A percentile compares a stretch with the other conserved stretches of the same genome.
phyloP scores from a whole-genome alignment of 192 early-diverging fungal genomes.

The Globomyces pollinis-pini region DNA sequence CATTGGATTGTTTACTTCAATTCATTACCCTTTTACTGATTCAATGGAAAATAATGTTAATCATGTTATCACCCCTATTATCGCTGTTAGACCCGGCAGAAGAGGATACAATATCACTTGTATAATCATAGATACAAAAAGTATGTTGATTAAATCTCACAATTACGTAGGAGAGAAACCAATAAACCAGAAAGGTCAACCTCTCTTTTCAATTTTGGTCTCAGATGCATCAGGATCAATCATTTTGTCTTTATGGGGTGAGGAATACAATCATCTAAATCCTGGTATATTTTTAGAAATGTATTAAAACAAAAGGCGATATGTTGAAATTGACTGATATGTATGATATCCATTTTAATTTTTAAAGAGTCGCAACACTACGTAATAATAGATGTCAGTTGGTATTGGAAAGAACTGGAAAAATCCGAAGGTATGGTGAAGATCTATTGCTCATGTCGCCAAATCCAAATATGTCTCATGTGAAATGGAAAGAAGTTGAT shows the following conservation, averaged over 20 bases:
- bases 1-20: too few relatives aligned
- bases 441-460: not conserved
- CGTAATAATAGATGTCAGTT: not conserved
- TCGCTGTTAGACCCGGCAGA: not conserved
- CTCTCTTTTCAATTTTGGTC: not conserved
- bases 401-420: not conserved
- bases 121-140: not conserved
- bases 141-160: too few relatives aligned
- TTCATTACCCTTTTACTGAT: not conserved
- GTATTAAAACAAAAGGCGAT: too few relatives aligned
- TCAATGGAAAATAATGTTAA: slow-evolving; percentile 1
- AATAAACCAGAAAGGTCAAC: not conserved
- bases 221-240: not conserved
- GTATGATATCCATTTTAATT: too few relatives aligned
- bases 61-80: slow-evolving; percentile 1
- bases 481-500: not conserved
- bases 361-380: too few relatives aligned
- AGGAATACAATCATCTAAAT: not conserved
- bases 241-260: not conserved
- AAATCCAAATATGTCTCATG: slow-evolving; percentile 1
- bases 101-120: slow-evolving; percentile 2
- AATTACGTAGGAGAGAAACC: not conserved
- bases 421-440: not conserved
- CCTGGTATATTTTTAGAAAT: too few relatives aligned
- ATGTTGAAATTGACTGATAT: not conserved